phyloP scores from a whole-genome alignment of 1,284 basidiomycete genomes.

The Boletus sp. region DNA sequence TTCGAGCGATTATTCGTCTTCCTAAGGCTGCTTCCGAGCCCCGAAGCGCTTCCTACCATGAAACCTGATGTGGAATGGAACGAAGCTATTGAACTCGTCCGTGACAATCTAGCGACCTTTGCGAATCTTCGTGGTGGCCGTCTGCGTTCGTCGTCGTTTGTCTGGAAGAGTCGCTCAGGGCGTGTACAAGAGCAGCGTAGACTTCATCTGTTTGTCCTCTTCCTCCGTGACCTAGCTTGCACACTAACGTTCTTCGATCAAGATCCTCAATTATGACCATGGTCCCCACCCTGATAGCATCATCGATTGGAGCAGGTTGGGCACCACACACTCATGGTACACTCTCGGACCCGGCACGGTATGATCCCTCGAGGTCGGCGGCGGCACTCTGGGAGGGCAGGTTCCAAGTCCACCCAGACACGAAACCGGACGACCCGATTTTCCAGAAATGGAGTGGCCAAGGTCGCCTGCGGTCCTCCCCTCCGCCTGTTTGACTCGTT shows the following conservation, averaged over 20 bases:
- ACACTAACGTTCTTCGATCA: constrained; percentile 7
- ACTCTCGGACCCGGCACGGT: constrained; percentile 69
- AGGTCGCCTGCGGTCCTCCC: constrained; percentile 11
- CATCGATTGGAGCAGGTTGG: constrained; percentile 82
- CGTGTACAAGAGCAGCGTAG: constrained; percentile 48
- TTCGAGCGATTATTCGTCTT: constrained; percentile 72
- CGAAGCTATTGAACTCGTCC: constrained; percentile 69
- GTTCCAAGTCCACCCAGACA: constrained; percentile 84
- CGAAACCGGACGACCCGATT: constrained; percentile 49
- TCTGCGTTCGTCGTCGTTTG: constrained; percentile 77
- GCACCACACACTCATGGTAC: constrained; percentile 52
- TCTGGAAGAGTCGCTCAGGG: constrained; percentile 70
- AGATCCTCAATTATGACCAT: constrained; percentile 78
- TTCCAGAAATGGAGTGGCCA: constrained; percentile 38
- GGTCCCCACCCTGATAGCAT: constrained; percentile 83
- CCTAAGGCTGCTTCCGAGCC: constrained; percentile 63
- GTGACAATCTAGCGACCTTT: constrained; percentile 82
- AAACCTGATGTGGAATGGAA: constrained; percentile 68
- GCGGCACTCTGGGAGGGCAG: constrained; percentile 79
- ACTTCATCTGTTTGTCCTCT: constrained; percentile 36
- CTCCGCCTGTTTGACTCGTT: constrained; percentile 19
- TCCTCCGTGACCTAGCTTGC: not conserved
- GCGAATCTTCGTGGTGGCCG: constrained; percentile 82
- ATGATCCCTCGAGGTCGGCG: constrained; percentile 75
- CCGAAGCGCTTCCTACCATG: constrained; percentile 64